Percentiles rank a stretch among this genome's conserved stretches.
Evolutionary conservation across 176 grass and related monocot species (phyloP).

Genomic region (Otatea glauca): DNA sequence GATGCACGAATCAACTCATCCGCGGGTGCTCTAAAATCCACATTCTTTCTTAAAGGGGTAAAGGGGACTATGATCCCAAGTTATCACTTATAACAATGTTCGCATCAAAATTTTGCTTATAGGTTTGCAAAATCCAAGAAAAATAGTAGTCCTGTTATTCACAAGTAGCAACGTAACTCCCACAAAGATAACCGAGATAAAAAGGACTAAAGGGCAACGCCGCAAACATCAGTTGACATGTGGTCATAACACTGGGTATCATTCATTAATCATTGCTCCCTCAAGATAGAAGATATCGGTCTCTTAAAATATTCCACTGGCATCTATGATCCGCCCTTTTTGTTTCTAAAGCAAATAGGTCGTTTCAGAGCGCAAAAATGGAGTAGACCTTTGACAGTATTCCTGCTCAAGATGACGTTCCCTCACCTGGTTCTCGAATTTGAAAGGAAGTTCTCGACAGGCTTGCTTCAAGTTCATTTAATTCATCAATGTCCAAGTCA

Average conservation of each 20-base stretch:
- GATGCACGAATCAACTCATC: neutral
- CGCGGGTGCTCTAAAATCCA: neutral
- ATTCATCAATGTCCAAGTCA: conserved; percentile 90
- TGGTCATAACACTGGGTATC: conserved; percentile 11
- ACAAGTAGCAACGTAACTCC: conserved; percentile 46
- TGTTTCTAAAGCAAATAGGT: conserved; percentile 35
- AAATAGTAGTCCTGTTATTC: conserved; percentile 49
- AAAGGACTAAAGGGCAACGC: neutral
- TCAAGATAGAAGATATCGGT: conserved; percentile 37
- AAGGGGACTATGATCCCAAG: neutral
- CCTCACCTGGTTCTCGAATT: conserved; percentile 73
- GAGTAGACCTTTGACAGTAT: neutral
- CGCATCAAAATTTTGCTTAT: neutral
- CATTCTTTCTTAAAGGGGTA: neutral
- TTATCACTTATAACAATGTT: neutral
- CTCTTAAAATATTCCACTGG: conserved; percentile 40
- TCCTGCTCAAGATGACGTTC: conserved; percentile 52
- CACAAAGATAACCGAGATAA: conserved; percentile 32
- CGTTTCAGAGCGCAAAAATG: conserved; percentile 43
- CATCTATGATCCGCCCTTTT: conserved; percentile 43
- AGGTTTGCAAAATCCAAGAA: neutral
- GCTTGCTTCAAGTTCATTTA: conserved; percentile 96
- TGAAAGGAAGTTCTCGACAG: conserved; percentile 75
- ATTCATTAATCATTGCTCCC: conserved; percentile 24
- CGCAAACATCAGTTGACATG: conserved; percentile 37